Evolutionary conservation across 192 early-diverging fungal species (phyloP).

Genomic region (Entophlyctis helioformis): DNA sequence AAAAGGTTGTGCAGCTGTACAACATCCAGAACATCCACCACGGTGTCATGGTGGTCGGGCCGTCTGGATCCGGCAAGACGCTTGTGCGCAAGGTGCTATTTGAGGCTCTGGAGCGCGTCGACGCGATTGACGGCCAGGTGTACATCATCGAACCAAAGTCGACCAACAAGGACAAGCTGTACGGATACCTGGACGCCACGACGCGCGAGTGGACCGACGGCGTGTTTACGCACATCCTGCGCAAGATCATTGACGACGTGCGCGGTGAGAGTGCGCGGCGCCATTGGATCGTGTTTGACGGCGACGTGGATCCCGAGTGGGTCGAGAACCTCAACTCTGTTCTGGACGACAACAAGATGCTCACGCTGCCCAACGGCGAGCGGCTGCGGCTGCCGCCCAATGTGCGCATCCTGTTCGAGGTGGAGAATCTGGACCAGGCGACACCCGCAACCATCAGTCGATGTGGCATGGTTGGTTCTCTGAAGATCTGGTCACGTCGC

Average conservation of each 20-base stretch:
- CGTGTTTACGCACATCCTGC: conserved; percentile 91
- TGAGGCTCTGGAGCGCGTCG: conserved; percentile 74
- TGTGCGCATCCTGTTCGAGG: conserved; percentile 98
- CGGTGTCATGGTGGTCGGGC: conserved; percentile 99
- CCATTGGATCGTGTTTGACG: conserved; percentile 99
- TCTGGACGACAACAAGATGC: conserved; percentile 92
- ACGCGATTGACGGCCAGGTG: conserved; percentile 78
- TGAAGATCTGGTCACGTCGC: conserved; percentile 69
- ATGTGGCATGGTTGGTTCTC: conserved; percentile 99
- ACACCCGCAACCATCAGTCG: conserved; percentile 96
- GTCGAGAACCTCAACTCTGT: conserved; percentile 98
- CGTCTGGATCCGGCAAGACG: conserved; percentile 92
- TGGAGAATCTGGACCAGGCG: conserved; percentile 95
- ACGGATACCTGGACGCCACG: conserved; percentile 91
- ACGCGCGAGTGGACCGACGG: conserved; percentile 99
- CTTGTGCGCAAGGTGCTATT: conserved; percentile 88
- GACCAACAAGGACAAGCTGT: conserved; percentile 91
- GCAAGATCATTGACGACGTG: conserved; percentile 97
- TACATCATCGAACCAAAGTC: conserved; percentile 99
- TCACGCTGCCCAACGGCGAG: conserved; percentile 98
- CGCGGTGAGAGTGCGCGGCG: conserved; percentile 87
- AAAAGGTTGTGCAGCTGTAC: conserved; percentile 95
- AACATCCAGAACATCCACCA: conserved; percentile 98
- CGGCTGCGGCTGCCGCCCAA: conserved; percentile 87
- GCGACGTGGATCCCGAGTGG: conserved; percentile 99